Evolutionary conservation across 192 early-diverging fungal species (phyloP).

Genomic region (Entomortierella parvispora): DNA sequence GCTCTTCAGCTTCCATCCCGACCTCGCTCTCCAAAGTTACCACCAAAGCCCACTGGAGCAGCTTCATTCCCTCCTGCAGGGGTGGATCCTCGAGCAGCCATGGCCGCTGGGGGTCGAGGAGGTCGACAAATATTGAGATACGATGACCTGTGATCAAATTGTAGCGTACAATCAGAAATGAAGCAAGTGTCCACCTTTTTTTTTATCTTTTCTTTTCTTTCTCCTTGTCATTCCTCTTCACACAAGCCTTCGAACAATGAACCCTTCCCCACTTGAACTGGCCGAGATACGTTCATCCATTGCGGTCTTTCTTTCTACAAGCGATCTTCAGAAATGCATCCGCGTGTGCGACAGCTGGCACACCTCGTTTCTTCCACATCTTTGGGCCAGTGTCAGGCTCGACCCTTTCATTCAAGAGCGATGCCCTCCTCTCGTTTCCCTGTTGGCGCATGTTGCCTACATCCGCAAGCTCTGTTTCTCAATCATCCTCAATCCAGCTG

Average conservation of each 20-base stretch:
- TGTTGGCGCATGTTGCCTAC: background rate
- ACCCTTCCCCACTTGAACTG: background rate
- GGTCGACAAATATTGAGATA: conserved; percentile 45
- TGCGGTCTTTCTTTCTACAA: background rate
- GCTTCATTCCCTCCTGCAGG: conserved; percentile 26
- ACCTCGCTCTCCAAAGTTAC: conserved; percentile 38
- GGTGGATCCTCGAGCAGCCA: conserved; percentile 28
- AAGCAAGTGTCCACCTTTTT: no score
- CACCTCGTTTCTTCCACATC: background rate
- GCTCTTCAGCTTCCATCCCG: conserved; percentile 35
- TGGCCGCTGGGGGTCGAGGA: conserved; percentile 26
- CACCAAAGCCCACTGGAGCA: conserved; percentile 28
- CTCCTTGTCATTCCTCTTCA: no score
- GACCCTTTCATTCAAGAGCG: no score
- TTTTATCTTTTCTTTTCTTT: no score
- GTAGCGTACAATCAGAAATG: background rate
- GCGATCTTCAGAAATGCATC: background rate
- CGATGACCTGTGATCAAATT: conserved; percentile 36
- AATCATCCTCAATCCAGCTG: no score
- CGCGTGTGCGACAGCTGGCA: background rate
- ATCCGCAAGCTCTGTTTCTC: no score
- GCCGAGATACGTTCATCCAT: background rate
- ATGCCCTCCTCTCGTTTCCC: background rate
- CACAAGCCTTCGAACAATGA: no score
- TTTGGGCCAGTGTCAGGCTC: background rate